Conservation (phyloP, 2,329 filamentous ascomycete genomes). For the Stemphylium beticola region DNA sequence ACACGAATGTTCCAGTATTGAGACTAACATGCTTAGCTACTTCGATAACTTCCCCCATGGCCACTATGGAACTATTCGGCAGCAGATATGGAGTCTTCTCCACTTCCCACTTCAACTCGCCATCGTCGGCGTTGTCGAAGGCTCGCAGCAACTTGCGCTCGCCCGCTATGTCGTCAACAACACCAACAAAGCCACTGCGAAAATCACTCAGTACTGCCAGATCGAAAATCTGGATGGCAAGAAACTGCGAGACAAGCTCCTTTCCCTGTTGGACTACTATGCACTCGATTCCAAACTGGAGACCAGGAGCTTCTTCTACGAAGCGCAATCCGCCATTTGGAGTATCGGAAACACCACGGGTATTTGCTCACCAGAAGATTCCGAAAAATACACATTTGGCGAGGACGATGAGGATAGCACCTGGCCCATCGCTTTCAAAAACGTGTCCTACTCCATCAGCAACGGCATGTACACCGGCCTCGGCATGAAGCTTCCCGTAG, state of each 20-base stretch:
- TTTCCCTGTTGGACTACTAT: slow-evolving; percentile 32
- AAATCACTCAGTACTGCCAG: slow-evolving; percentile 48
- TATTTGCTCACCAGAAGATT: slow-evolving; percentile 38
- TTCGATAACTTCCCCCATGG: slow-evolving; percentile 62
- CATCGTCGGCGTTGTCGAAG: slow-evolving; percentile 69
- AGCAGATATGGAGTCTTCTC: slow-evolving; percentile 63
- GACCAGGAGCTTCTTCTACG: slow-evolving; percentile 23
- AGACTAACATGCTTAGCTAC: slow-evolving; percentile 46
- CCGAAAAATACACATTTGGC: slow-evolving; percentile 15
- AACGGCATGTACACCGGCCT: slow-evolving; percentile 43
- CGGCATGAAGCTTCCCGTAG: slow-evolving; percentile 42
- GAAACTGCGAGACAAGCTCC: slow-evolving; percentile 38
- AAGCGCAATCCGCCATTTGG: slow-evolving; percentile 21
- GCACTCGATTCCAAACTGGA: slow-evolving; percentile 43
- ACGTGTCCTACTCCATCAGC: slow-evolving; percentile 29
- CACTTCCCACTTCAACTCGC: slow-evolving; percentile 70
- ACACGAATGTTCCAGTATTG: background rate
- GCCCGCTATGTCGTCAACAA: slow-evolving; percentile 56
- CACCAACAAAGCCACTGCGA: slow-evolving; percentile 48
- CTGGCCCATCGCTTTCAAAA: slow-evolving; percentile 29
- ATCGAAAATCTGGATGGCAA: slow-evolving; percentile 36
- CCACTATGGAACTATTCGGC: slow-evolving; percentile 60
- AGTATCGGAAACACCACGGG: slow-evolving; percentile 39
- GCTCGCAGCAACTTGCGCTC: slow-evolving; percentile 63
- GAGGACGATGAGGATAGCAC: slow-evolving; percentile 1